Percentiles rank a stretch among this genome's conserved stretches.
These are phyloP conservation scores for Diaporthe citrichinensis DNA, from an alignment of 2,329 filamentous ascomycete genomes.

Conservation along the genomic window DNA sequence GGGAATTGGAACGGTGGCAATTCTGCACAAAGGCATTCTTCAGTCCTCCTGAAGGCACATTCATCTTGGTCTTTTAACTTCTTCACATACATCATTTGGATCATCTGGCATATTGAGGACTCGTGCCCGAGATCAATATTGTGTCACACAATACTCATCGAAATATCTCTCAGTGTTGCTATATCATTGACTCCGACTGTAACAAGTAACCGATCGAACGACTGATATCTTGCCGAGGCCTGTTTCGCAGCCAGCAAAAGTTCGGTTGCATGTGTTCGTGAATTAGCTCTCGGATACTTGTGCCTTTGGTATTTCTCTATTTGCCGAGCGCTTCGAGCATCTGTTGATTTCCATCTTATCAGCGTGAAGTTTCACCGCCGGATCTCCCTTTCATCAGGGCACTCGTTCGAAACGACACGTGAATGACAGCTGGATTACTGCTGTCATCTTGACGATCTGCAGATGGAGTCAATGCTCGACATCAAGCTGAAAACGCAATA, in stretches of 20 bases:
- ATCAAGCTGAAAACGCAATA: conserved; percentile 11
- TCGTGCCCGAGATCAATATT: neutral
- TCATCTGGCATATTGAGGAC: neutral
- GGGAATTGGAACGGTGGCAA: neutral
- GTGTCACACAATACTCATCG: too few relatives aligned
- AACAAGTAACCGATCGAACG: neutral
- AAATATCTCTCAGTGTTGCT: too few relatives aligned
- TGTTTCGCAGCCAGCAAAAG: neutral
- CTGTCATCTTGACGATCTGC: conserved; percentile 4
- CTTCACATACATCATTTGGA: neutral
- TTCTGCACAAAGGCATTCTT: neutral
- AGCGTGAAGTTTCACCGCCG: neutral
- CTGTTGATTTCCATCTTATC: conserved; percentile 3
- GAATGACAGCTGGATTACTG: neutral
- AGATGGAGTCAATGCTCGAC: neutral
- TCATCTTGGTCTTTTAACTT: neutral
- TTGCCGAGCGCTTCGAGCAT: neutral
- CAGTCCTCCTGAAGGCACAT: neutral
- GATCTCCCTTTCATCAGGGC: neutral
- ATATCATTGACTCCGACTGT: neutral
- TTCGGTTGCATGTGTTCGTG: neutral
- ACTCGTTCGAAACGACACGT: neutral
- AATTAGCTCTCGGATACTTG: neutral
- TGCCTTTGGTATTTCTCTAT: neutral
- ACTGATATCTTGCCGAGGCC: neutral